phyloP scores from a whole-genome alignment of 768 basidiomycete genomes.

The Lactarius quietus region DNA sequence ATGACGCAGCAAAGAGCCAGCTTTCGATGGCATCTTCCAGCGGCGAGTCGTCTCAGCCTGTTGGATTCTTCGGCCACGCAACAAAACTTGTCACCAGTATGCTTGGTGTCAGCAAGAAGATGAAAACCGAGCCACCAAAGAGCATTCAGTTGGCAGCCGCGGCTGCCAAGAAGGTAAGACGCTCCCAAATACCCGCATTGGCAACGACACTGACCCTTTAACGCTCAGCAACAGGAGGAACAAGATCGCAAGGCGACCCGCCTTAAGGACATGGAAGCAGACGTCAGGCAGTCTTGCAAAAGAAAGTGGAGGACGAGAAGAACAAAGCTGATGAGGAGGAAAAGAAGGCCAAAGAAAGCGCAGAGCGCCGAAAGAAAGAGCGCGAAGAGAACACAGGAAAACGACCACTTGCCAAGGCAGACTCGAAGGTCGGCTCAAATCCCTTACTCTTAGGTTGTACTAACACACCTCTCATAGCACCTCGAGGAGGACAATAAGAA shows the following conservation, averaged over 20 bases:
- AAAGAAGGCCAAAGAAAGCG: conserved; percentile 66
- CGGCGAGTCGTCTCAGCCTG: conserved; percentile 35
- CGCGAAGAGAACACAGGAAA: conserved; percentile 75
- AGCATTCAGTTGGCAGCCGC: conserved; percentile 77
- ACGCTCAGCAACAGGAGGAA: conserved; percentile 80
- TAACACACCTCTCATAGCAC: conserved; percentile 31
- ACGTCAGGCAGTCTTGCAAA: conserved; percentile 63
- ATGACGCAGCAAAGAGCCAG: conserved; percentile 44
- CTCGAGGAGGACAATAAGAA: conserved; percentile 69
- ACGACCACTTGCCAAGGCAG: conserved; percentile 48
- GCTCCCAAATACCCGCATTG: conserved; percentile 1
- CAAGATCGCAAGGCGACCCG: conserved; percentile 72
- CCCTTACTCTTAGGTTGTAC: not conserved
- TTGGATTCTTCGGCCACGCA: conserved; percentile 67
- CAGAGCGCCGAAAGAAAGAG: conserved; percentile 76
- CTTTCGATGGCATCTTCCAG: conserved; percentile 48
- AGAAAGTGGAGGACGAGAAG: conserved; percentile 79
- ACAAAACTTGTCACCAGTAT: conserved; percentile 65
- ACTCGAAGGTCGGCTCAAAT: conserved; percentile 52
- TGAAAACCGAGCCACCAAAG: conserved; percentile 67
- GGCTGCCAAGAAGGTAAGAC: conserved; percentile 82
- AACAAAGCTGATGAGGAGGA: conserved; percentile 61
- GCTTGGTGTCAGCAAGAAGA: conserved; percentile 63
- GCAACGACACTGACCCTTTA: conserved; percentile 2
- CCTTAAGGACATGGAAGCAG: conserved; percentile 81